A percentile compares a stretch with the other conserved stretches of the same genome.
Evolutionary conservation across 176 grass and related monocot genomes (phyloP).

Genomic region (Cenchrus fungigraminus): DNA sequence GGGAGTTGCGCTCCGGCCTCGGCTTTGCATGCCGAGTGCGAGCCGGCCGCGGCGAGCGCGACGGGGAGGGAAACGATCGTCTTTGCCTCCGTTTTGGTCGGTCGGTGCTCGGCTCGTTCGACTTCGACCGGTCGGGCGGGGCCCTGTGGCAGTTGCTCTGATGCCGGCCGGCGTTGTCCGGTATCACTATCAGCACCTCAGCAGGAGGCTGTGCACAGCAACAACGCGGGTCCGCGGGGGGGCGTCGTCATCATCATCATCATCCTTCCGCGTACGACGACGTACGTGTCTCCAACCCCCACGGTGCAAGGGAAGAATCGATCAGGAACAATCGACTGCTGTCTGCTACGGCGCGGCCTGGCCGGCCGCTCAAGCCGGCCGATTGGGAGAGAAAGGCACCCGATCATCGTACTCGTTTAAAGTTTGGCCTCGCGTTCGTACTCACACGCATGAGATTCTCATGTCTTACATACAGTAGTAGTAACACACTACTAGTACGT

Average conservation of each 20-base stretch:
- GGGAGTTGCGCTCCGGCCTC: not conserved
- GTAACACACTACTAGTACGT: not conserved
- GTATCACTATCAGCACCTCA: not conserved
- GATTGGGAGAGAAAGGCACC: not conserved
- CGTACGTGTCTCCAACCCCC: not conserved
- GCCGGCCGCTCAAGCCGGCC: not conserved
- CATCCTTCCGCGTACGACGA: not conserved
- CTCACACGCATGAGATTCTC: not conserved
- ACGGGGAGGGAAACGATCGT: not conserved
- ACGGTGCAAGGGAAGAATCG: not conserved
- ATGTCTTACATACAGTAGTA: not conserved
- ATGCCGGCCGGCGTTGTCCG: conserved; percentile 24
- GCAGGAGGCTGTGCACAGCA: not conserved
- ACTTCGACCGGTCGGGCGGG: not conserved
- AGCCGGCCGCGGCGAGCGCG: not conserved
- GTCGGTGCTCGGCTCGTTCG: too few species aligned
- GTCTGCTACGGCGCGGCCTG: too few species aligned
- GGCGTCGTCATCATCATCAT: not conserved
- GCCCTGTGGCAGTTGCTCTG: not conserved
- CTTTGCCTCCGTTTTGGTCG: not conserved
- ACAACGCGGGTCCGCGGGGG: not conserved
- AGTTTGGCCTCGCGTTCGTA: not conserved
- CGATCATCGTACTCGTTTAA: not conserved
- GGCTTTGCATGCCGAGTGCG: not conserved
- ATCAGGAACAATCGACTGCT: conserved; percentile 18